Conservation (phyloP, 129 eudicot species). For the Flaveria ramosissima region DNA sequence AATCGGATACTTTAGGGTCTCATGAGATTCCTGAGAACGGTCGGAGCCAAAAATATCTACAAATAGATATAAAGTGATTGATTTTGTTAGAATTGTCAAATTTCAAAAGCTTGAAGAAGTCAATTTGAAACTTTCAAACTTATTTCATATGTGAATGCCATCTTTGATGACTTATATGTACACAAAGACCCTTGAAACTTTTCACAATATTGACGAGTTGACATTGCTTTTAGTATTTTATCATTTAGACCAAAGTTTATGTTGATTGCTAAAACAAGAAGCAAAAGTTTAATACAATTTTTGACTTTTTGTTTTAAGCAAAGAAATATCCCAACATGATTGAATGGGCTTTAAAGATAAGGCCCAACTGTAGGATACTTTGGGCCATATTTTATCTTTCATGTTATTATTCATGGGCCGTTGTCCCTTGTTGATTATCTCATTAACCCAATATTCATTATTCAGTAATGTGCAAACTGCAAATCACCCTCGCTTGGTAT, state of each 20-base stretch:
- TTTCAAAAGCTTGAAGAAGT: slow-evolving; percentile 9
- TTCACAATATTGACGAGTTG: background rate
- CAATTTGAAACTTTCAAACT: background rate
- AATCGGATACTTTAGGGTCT: too few relatives aligned
- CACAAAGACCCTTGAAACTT: background rate
- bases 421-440: background rate
- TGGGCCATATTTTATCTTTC: background rate
- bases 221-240: background rate
- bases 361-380: background rate
- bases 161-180: slow-evolving; percentile 3
- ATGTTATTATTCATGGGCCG: background rate
- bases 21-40: too few relatives aligned
- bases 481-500: too few relatives aligned
- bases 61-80: background rate
- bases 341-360: background rate
- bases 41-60: background rate
- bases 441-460: background rate
- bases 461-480: too few relatives aligned
- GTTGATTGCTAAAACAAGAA: background rate
- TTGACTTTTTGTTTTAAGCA: too few relatives aligned
- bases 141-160: background rate
- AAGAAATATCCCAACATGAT: background rate
- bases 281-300: background rate
- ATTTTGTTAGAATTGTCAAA: background rate
- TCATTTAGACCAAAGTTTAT: background rate